phyloP scores from a whole-genome alignment of 257 asterid species.

The Solanum medicagineum region DNA sequence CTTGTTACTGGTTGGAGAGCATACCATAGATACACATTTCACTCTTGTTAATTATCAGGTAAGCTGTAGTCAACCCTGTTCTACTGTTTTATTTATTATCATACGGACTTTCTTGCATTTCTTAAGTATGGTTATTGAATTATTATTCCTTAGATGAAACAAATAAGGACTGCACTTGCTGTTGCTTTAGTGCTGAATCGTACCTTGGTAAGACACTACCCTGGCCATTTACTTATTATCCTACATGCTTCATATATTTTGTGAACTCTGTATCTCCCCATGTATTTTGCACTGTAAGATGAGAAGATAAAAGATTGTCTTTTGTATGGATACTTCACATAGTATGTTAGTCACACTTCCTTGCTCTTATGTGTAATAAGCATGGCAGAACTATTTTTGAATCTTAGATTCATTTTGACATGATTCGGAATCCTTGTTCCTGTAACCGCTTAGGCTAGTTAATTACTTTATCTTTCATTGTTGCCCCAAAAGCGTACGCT shows the following conservation, averaged over 20 bases:
- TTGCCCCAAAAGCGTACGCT: not conserved
- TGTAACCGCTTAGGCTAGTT: not conserved
- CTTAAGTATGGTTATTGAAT: not conserved
- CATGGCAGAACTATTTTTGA: conserved; percentile 5
- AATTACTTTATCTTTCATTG: not conserved
- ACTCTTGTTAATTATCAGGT: conserved; percentile 92
- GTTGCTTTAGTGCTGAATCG: conserved; percentile 82
- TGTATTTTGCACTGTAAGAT: not conserved
- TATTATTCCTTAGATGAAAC: conserved; percentile 60
- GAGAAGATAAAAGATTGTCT: not conserved
- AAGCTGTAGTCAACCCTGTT: conserved; percentile 9
- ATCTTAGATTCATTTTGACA: not conserved
- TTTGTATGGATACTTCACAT: not conserved
- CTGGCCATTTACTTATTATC: not conserved
- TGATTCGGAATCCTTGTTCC: not conserved
- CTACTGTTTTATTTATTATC: not conserved
- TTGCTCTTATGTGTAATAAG: not conserved
- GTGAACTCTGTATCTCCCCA: not conserved
- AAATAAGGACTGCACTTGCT: conserved; percentile 93
- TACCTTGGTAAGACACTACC: conserved; percentile 57
- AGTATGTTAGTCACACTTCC: not conserved
- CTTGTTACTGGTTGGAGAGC: conserved; percentile 82
- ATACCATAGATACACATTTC: conserved; percentile 79
- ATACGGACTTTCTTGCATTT: not conserved
- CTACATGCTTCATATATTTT: not conserved